Percentiles rank a stretch among this genome's conserved stretches.
These are phyloP conservation scores for Dentipellis sp. DNA, from an alignment of 768 basidiomycete species.

Conservation along the genomic window DNA sequence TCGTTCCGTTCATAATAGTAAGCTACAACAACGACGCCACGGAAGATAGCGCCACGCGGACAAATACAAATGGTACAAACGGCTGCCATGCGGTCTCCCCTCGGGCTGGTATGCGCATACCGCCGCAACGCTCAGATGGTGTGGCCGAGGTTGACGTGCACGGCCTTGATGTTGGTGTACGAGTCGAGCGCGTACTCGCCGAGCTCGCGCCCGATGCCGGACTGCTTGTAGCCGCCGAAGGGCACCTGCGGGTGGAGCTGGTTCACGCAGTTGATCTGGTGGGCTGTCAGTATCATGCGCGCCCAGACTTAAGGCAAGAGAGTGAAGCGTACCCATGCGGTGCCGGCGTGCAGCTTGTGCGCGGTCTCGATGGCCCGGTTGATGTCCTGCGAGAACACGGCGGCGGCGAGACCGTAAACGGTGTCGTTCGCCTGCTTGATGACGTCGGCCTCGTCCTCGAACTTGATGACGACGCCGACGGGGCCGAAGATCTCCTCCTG, in stretches of 20 bases:
- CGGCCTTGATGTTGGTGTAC: slow-evolving; percentile 16
- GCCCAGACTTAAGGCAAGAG: too few species aligned
- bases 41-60: too few species aligned
- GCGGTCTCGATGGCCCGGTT: slow-evolving; percentile 65
- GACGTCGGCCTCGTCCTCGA: slow-evolving; percentile 54
- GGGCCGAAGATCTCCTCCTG: slow-evolving; percentile 61
- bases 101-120: too few species aligned
- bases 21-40: too few species aligned
- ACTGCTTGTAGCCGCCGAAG: slow-evolving; percentile 64
- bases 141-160: slow-evolving; percentile 11
- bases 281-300: too few species aligned
- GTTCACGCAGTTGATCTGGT: slow-evolving; percentile 31
- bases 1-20: too few species aligned
- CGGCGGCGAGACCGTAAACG: slow-evolving; percentile 77
- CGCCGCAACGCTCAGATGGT: background rate
- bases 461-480: slow-evolving; percentile 58
- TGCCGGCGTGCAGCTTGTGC: slow-evolving; percentile 73
- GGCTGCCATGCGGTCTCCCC: too few species aligned
- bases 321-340: slow-evolving; percentile 39
- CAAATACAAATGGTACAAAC: too few species aligned
- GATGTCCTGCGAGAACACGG: slow-evolving; percentile 78
- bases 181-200: slow-evolving; percentile 41
- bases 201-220: slow-evolving; percentile 58
- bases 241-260: slow-evolving; percentile 34
- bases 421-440: slow-evolving; percentile 78